Conservation (phyloP, 2,329 filamentous ascomycete species). For the Apiospora arundinis region DNA sequence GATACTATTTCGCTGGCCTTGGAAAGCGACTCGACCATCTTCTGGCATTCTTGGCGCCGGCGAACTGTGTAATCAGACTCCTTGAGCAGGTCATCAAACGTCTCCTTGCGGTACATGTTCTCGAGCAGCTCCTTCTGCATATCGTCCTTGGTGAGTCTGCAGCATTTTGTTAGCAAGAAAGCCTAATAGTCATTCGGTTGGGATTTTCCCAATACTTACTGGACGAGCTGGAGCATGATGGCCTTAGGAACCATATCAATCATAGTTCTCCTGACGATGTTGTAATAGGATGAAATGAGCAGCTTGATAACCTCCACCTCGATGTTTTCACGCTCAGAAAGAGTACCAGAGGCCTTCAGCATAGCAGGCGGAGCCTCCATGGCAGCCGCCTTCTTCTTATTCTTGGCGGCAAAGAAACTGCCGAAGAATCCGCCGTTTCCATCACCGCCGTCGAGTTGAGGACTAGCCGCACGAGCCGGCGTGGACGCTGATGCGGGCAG, state of each 20-base stretch:
- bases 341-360: conserved; percentile 90
- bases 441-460: conserved; percentile 63
- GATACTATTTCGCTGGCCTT: conserved; percentile 97
- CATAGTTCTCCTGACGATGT: conserved; percentile 97
- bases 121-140: conserved; percentile 98
- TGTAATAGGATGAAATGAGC: conserved; percentile 95
- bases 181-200: too few species aligned
- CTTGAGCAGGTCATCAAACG: conserved; percentile 93
- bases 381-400: conserved; percentile 99
- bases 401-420: conserved; percentile 98
- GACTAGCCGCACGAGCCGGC: conserved; percentile 78
- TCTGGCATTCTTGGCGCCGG: conserved; percentile 95
- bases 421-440: conserved; percentile 88
- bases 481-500: conserved; percentile 66
- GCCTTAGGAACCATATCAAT: conserved; percentile 99
- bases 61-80: conserved; percentile 97
- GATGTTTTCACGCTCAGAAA: conserved; percentile 92
- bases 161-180: conserved; percentile 30
- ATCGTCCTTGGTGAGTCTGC: conserved; percentile 91
- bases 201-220: conserved; percentile 66
- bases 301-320: conserved; percentile 99
- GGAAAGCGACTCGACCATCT: conserved; percentile 94
- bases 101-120: conserved; percentile 93
- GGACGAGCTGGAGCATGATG: conserved; percentile 95
- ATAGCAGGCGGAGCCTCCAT: conserved; percentile 96